Conservation (phyloP, 2,329 filamentous ascomycete species). For the Aureobasidium sp. region DNA sequence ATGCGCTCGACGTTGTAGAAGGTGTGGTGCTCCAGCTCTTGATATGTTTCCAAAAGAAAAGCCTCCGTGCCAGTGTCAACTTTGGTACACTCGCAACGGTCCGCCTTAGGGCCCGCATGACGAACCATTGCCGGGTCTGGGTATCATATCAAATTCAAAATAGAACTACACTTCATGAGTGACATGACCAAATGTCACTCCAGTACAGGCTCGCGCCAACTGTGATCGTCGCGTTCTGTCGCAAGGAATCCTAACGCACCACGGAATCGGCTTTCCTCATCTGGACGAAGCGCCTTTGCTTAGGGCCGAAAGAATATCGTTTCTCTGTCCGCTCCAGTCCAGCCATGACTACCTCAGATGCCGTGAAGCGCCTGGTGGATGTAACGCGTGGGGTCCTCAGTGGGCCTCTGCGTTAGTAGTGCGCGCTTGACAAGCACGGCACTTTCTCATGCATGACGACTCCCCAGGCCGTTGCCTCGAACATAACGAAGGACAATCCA, state of each 20-base stretch:
- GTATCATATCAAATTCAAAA: conserved; percentile 1
- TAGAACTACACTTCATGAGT: conserved; percentile 8
- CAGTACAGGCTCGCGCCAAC: not conserved
- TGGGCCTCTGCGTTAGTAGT: conserved; percentile 4
- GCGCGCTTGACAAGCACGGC: conserved; percentile 4
- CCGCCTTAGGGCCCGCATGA: conserved; percentile 7
- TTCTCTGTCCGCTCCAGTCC: not conserved
- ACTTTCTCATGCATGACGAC: not conserved
- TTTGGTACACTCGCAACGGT: conserved; percentile 11
- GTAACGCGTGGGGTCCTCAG: conserved; percentile 2
- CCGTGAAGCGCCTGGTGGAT: not conserved
- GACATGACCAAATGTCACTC: not conserved
- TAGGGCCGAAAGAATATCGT: not conserved
- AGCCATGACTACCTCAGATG: not conserved
- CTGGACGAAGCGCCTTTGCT: not conserved
- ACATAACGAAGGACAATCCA: not conserved
- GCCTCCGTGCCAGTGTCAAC: not conserved
- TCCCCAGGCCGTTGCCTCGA: not conserved
- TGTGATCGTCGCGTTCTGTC: not conserved
- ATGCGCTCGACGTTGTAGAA: not conserved
- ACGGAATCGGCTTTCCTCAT: not conserved
- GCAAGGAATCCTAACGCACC: not conserved
- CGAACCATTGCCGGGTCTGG: not conserved
- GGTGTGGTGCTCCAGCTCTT: not conserved
- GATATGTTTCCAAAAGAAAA: not conserved